Conservation (phyloP, 2,329 filamentous ascomycete species). For the Aotearoamyces nothofagi region DNA sequence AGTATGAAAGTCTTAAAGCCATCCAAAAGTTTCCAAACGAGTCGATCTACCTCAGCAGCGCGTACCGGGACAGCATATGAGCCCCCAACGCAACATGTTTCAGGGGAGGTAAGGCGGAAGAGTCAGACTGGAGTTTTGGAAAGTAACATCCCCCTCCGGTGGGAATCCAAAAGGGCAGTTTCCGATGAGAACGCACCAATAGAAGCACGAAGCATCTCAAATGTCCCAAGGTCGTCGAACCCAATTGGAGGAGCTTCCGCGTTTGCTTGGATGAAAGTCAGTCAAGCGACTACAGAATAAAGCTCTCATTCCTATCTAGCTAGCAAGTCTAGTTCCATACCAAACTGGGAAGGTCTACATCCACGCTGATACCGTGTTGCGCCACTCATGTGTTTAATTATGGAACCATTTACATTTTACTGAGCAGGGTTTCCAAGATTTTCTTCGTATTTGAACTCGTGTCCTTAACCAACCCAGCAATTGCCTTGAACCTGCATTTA, state of each 20-base stretch:
- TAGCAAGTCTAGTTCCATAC: too few species aligned
- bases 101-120: constrained; percentile 37
- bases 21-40: constrained; percentile 36
- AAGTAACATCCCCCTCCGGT: constrained; percentile 21
- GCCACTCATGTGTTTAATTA: too few species aligned
- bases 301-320: too few species aligned
- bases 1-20: constrained; percentile 88
- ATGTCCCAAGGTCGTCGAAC: constrained; percentile 48
- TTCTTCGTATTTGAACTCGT: constrained; percentile 54
- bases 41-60: constrained; percentile 23
- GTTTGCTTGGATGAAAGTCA: constrained; percentile 79
- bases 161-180: constrained; percentile 36
- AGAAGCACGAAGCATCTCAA: constrained; percentile 8
- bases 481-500: constrained; percentile 42
- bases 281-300: not conserved
- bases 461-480: constrained; percentile 70
- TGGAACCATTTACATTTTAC: constrained; percentile 38
- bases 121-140: constrained; percentile 27
- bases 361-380: too few species aligned
- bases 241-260: constrained; percentile 86
- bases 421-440: constrained; percentile 50
- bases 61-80: constrained; percentile 38
- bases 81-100: constrained; percentile 25
- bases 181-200: constrained; percentile 17
- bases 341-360: too few species aligned